Evolutionary conservation across 1,284 basidiomycete species (phyloP), one percentile per base, ranked within the genome.

Genomic region (Chalciporus sp.): DNA sequence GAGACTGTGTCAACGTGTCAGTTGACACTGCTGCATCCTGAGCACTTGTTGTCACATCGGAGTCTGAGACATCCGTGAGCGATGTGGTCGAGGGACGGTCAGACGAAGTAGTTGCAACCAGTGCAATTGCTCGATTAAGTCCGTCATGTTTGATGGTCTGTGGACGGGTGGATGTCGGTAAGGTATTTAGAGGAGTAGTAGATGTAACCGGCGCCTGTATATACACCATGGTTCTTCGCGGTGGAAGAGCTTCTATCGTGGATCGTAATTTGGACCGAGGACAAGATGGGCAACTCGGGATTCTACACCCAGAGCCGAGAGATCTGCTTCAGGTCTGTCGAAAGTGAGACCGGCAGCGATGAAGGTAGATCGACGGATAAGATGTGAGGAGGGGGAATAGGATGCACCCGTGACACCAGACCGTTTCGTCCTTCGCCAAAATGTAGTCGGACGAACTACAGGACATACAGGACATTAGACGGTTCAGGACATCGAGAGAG

Each of bases 331-430:
- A 0, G 86, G 86, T 1, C 73, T 71, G 64, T 88, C 84, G 45
- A 88, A 75, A 0, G 75, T 61, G 42, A 88, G 79, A 12, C 87
- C 86, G 16, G 86, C 86, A 26, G 86, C 87, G 56, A 89, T 78
- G 61, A 86, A 89, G 1, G 86, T 88, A 5, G 86, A 84, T 5
- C 86, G 81, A 37, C 88, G 84, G 41, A 90, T 77, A 53, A 86
- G 78, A 64, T 87, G 83, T 0, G 80, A 80, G 0, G 84, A 79
- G 0, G 86, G 86, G 8, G 88, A 87, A 62, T 86, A 88, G 0
- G 82, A 83, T 7, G 84, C 79, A 2, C 75, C 77, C 37, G 84
- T 78, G 1, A 89, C 82, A 17, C 85, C 86, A 19, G 85, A 87
- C 11, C 83, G 80, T 40, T 72, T 77, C 3, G 83, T 86, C 57